Base-by-base conservation (phyloP, 768 basidiomycete genomes). In the Lactarius akahatsu region DNA sequence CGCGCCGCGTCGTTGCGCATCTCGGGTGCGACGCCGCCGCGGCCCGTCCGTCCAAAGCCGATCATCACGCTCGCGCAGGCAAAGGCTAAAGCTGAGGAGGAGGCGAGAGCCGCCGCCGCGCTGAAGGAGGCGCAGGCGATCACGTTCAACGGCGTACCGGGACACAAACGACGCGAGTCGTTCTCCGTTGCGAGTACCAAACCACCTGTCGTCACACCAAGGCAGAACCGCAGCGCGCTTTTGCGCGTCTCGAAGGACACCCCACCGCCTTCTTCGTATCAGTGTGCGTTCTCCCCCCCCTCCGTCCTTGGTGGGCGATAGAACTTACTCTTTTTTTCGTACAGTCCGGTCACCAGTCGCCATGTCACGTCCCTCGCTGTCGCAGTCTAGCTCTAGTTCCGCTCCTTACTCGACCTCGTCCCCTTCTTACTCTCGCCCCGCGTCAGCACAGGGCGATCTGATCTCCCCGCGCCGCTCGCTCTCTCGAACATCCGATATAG, bases 111-210 rank as follows among this genome's bases (percentile, higher is more conserved):
- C 7, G 68, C 64, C 72, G 71, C 75, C 66, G 72, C 72, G 66
- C 76, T 73, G 47, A 82, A 81, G 75, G 74, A 75, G 38, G 65
- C 64, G 8, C 62, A 62, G 36, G 56, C 59, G 10, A 60, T 26
- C 59, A 85, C 82, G 0, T 94, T 93, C 71, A 88, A 89, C 0
- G 91, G 91, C 40, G 87, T 94, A 3, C 92, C 92, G 6, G 92
- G 92, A 0, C 92, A 94, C 72, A 94, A 94, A 76, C 81, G 92
- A 62, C 78, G 88, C 32, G 90, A 91, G 73, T 85, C 84, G 16
- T 87, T 94, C 68, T 75, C 85, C 7, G 92, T 94, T 10, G 82
- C 87, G 20, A 84, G 82, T 67, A 80, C 78, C 11, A 74, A 73
- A 59, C 69, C 79, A 11, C 83, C 83, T 10, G 73, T 74, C 1